phyloP scores from a whole-genome alignment of 2,329 filamentous ascomycete genomes.

The Aspergillus fumigatiaffinis region DNA sequence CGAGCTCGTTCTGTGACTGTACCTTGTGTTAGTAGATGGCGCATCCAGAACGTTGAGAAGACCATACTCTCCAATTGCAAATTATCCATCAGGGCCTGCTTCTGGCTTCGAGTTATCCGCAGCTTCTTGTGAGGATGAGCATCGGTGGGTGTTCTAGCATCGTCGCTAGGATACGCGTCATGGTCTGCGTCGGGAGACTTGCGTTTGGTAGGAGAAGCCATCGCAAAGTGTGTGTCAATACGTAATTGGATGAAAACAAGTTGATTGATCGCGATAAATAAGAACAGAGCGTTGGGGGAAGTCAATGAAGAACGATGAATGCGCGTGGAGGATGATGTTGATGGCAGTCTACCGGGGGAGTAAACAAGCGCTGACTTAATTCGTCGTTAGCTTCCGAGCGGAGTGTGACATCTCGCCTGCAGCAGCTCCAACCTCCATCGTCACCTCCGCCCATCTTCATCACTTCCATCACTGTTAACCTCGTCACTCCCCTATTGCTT shows the following conservation, averaged over 20 bases:
- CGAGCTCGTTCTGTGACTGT: conserved; percentile 82
- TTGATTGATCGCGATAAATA: not conserved
- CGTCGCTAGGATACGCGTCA: conserved; percentile 45
- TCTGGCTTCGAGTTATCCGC: conserved; percentile 66
- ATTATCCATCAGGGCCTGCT: conserved; percentile 84
- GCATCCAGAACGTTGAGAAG: not conserved
- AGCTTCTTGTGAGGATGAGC: conserved; percentile 63
- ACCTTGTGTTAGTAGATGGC: conserved; percentile 7
- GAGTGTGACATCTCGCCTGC: conserved; percentile 17
- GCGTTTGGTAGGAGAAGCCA: conserved; percentile 39
- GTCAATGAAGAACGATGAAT: conserved; percentile 5
- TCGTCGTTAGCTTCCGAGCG: conserved; percentile 15
- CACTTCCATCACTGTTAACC: conserved; percentile 5
- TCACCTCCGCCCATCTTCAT: conserved; percentile 23
- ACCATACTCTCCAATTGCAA: conserved; percentile 78
- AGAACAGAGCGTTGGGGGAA: not conserved
- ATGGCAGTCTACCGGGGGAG: conserved; percentile 6
- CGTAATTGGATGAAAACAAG: not conserved
- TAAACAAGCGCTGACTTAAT: conserved; percentile 42
- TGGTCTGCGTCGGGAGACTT: conserved; percentile 34
- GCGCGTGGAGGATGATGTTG: conserved; percentile 14
- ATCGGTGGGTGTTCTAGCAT: conserved; percentile 41
- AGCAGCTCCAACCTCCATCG: conserved; percentile 21
- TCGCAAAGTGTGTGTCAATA: conserved; percentile 14
- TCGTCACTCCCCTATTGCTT: conserved; percentile 8